Evolutionary conservation across 257 asterid genomes (phyloP), one percentile per base, ranked within the genome.

Genomic region (Asclepias syriaca): DNA sequence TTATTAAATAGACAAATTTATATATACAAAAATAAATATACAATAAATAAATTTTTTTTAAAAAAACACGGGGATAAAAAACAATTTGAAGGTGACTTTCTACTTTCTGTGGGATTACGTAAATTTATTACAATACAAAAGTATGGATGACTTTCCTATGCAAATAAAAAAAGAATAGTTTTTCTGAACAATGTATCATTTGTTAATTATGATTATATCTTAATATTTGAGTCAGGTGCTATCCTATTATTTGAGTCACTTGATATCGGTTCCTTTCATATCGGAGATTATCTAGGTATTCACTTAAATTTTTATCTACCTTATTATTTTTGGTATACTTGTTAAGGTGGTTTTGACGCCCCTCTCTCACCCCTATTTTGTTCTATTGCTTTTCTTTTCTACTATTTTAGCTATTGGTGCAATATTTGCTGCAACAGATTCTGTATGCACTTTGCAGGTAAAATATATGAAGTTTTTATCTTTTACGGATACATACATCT

Each of bases 381-480:
- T 37, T 53, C 40, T 66, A 5, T 64, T 68, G 51, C 14, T 43
- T 50, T 66, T 3, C 29, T 50, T 45, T 18, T 8, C 22, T 49
- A 32, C 11, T 49, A 22, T 71, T 54, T 67, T 56, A 84, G 87
- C 87, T 61, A 78, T 81, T 66, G 87, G 85, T 50, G 85, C 85
- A 56, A 84, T 81, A 69, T 84, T 84, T 72, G 77, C 87, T 34
- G 87, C 87, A 55, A 84, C 87, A 60, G 87, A 84, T 78, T 84
- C 87, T 65, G 85, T 84, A 50, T 84, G 87, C 80, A 84, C 87
- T 34, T 81, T 84, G 84, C 85, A 81, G 85, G 87, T 80, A 77
- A 53, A 60, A 32, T 12, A 63, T 14, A 15, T 34, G 74, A 59
- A 22, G 59, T 66, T 51, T 51, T 0, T 6, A 37, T 8, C 16